These are phyloP conservation scores for Ophiostoma pallidulum DNA, from an alignment of 2,329 filamentous ascomycete species.

Conservation along the genomic window DNA sequence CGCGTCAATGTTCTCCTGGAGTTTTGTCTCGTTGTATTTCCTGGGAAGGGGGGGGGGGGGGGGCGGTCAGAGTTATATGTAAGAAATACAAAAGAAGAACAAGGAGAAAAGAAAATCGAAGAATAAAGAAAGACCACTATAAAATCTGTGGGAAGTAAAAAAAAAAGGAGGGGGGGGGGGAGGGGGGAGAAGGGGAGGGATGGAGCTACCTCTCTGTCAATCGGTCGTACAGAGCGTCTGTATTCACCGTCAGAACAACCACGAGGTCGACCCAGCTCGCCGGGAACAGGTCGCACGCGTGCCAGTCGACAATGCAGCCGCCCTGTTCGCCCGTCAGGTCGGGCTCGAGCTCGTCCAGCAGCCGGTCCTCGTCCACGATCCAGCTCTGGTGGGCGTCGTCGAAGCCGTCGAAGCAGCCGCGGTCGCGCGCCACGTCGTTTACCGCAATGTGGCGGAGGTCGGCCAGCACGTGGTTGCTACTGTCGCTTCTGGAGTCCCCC, in stretches of 20 bases:
- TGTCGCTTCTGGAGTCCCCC: slow-evolving; percentile 36
- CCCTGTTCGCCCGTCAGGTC: slow-evolving; percentile 64
- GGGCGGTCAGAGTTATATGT: neutral
- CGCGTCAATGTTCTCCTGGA: slow-evolving; percentile 92
- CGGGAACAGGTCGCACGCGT: slow-evolving; percentile 92
- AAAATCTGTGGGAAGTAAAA: neutral
- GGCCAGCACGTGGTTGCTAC: neutral
- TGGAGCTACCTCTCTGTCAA: slow-evolving; percentile 60
- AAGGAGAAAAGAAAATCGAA: neutral
- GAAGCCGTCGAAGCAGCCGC: slow-evolving; percentile 76
- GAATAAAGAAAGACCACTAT: neutral
- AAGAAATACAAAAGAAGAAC: neutral
- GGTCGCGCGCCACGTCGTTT: slow-evolving; percentile 86
- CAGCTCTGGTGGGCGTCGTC: slow-evolving; percentile 79
- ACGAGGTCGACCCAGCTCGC: slow-evolving; percentile 91
- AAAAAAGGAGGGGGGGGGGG: neutral
- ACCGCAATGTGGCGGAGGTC: slow-evolving; percentile 72
- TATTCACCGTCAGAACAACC: slow-evolving; percentile 78
- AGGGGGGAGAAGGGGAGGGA: too few species aligned
- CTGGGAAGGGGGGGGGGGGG: too few species aligned
- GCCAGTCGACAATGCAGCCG: slow-evolving; percentile 92
- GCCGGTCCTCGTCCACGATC: slow-evolving; percentile 90
- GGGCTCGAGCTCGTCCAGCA: slow-evolving; percentile 76
- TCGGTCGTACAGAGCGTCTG: slow-evolving; percentile 73
- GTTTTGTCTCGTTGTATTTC: slow-evolving; percentile 74